Percentiles rank a stretch among this genome's conserved stretches.
Conservation (phyloP, 2,329 filamentous ascomycete genomes). For the Diatrype stigma region DNA sequence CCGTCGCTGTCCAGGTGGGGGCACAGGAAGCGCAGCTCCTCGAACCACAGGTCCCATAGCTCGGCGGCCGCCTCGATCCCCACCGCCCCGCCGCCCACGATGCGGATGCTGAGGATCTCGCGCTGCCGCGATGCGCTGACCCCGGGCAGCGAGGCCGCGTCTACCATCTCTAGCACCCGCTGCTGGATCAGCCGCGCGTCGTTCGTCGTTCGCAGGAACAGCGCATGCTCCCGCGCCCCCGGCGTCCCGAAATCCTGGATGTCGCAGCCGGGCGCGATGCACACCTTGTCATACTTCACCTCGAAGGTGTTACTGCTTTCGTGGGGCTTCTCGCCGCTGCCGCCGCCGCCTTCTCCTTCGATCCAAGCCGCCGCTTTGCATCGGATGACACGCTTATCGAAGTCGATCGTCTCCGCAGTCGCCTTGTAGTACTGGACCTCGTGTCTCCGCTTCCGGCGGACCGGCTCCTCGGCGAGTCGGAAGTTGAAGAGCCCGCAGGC, state of each 20-base stretch:
- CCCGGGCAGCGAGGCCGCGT: slow-evolving; percentile 19
- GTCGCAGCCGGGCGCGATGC: slow-evolving; percentile 38
- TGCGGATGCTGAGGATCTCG: slow-evolving; percentile 31
- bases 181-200: slow-evolving; percentile 31
- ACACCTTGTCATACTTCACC: slow-evolving; percentile 36
- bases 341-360: too few relatives aligned
- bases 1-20: slow-evolving; percentile 35
- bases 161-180: slow-evolving; percentile 27
- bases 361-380: slow-evolving; percentile 31
- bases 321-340: slow-evolving; percentile 17
- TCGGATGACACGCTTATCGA: slow-evolving; percentile 26
- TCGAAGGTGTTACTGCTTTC: slow-evolving; percentile 23
- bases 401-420: slow-evolving; percentile 32
- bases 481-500: slow-evolving; percentile 42
- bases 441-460: slow-evolving; percentile 29
- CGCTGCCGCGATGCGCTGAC: slow-evolving; percentile 22
- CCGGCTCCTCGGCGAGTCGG: slow-evolving; percentile 39
- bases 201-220: slow-evolving; percentile 32
- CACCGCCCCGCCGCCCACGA: slow-evolving; percentile 38
- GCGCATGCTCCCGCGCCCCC: slow-evolving; percentile 32
- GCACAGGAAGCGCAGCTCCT: slow-evolving; percentile 34
- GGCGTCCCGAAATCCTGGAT: slow-evolving; percentile 36
- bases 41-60: slow-evolving; percentile 35
- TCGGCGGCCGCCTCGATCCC: slow-evolving; percentile 40
- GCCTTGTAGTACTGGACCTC: slow-evolving; percentile 35